Evolutionary conservation across 2,329 filamentous ascomycete species (phyloP), one percentile per base, ranked within the genome.

Genomic region (Diaporthe destruens): DNA sequence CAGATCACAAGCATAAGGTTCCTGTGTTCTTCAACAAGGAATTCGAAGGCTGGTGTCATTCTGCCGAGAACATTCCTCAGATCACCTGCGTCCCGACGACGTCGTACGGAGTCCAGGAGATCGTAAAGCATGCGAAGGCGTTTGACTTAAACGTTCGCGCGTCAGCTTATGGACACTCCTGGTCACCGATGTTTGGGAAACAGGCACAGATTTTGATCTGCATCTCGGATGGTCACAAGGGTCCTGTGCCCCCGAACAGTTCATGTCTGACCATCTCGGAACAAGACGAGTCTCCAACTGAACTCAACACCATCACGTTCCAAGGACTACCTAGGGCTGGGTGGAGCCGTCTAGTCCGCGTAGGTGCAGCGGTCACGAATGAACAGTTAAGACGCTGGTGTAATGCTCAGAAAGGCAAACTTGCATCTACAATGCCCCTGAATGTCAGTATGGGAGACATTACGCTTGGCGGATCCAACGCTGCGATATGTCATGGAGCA

Each of bases 371-470:
- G 5, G 83, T 84, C 1, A 86, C 85, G 1, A 85, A 85, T 74
- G 84, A 87, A 75, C 81, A 84, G 49, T 81, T 87, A 51, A 78
- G 85, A 29, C 79, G 82, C 36, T 87, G 84, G 85, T 81, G 83
- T 25, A 63, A 63, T 16, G 47, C 16, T 34, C 59, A 49, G 39
- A 79, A 85, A 59, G 76, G 78, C 2, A 80, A 82, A 63, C 79
- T 83, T 29, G 79, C 81, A 23, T 84, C 82, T 80, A 80, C 82
- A 0, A 75, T 86, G 25, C 84, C 85, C 1, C 77, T 85, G 23
- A 84, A 87, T 75, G 82, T 85, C 29, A 84, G 86, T 72, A 80
- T 86, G 72, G 85, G 85, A 7, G 85, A 86, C 76, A 84, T 87
- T 56, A 87, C 85, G 0, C 79, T 85, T 56, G 84, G 84, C 11